A percentile compares a stretch with the other conserved stretches of the same genome.
Conservation (phyloP, 257 asterid genomes). For the Solanum tarapatanum region DNA sequence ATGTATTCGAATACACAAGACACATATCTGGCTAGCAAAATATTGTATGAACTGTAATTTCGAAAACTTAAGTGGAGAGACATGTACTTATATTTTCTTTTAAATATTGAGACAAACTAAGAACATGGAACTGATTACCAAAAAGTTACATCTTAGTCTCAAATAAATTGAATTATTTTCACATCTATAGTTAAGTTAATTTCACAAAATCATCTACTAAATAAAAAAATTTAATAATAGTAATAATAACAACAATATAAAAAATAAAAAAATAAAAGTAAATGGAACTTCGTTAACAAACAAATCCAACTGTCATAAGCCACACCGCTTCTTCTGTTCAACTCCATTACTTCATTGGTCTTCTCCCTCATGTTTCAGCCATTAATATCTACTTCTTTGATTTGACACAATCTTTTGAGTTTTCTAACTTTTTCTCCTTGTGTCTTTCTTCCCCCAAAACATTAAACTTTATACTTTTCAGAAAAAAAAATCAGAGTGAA, state of each 20-base stretch:
- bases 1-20: fast-evolving
- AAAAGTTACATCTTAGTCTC: too few species aligned
- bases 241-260: not conserved
- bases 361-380: not conserved
- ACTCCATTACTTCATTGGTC: not conserved
- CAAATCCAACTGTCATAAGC: not conserved
- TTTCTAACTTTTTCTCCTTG: not conserved
- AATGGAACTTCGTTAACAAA: not conserved
- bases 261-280: not conserved
- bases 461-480: not conserved
- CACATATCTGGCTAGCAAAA: not conserved
- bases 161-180: not conserved
- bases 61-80: not conserved
- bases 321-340: not conserved
- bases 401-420: not conserved
- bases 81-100: not conserved
- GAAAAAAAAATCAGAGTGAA: too few species aligned
- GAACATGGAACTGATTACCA: too few species aligned
- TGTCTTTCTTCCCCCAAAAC: not conserved
- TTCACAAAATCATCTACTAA: not conserved
- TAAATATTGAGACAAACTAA: not conserved
- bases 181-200: not conserved
- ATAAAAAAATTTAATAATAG: too few species aligned
- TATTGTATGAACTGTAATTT: too few species aligned
- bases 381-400: not conserved